Conservation (phyloP, 352 stramenopile genomes). For the Globisporangium nagaii region DNA sequence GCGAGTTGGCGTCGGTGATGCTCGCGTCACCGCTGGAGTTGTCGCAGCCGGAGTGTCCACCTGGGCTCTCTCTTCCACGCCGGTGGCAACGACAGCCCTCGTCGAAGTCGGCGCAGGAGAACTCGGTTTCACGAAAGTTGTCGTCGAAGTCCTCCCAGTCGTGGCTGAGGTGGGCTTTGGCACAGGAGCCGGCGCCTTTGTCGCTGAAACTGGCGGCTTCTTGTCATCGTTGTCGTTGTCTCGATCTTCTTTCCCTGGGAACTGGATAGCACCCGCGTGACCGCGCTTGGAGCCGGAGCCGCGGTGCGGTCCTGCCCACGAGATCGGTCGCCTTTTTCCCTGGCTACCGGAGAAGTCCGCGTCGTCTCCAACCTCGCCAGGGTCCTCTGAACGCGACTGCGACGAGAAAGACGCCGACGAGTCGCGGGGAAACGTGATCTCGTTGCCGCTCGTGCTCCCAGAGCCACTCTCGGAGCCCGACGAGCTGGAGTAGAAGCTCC, state of each 20-base stretch:
- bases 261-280: background rate
- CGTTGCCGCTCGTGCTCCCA: background rate
- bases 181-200: background rate
- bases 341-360: background rate
- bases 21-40: background rate
- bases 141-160: background rate
- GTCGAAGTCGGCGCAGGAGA: background rate
- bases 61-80: background rate
- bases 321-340: background rate
- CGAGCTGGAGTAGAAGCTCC: constrained; percentile 1
- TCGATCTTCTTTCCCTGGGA: background rate
- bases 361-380: background rate
- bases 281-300: background rate
- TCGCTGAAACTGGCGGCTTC: background rate
- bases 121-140: too few species aligned
- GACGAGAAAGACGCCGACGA: background rate
- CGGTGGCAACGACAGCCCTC: background rate
- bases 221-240: background rate
- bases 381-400: too few species aligned
- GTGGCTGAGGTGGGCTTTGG: background rate
- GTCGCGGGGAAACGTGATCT: constrained; percentile 2
- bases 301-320: background rate
- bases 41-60: background rate
- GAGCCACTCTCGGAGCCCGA: background rate
- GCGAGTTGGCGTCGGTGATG: background rate